These are phyloP conservation scores for Globisporangium lucens DNA, from an alignment of 352 stramenopile genomes.

Conservation along the genomic window DNA sequence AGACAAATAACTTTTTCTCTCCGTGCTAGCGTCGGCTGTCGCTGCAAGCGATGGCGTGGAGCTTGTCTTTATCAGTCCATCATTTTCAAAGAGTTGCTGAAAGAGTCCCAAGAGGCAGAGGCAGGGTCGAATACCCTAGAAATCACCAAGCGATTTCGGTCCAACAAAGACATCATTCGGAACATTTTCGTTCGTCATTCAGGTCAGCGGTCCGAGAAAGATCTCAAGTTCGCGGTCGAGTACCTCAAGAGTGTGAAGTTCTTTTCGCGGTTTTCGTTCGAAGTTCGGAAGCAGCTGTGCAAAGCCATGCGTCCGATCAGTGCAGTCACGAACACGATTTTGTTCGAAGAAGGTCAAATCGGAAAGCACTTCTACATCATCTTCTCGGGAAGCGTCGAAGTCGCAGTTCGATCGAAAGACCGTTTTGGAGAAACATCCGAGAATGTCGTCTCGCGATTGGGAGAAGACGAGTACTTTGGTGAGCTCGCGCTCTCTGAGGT, in stretches of 20 bases:
- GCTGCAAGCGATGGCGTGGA: slow-evolving; percentile 48
- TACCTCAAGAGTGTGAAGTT: slow-evolving; percentile 88
- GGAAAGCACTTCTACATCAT: slow-evolving; percentile 86
- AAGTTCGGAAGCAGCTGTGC: slow-evolving; percentile 83
- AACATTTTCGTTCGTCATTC: slow-evolving; percentile 80
- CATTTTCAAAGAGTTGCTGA: slow-evolving; percentile 64
- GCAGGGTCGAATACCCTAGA: slow-evolving; percentile 45
- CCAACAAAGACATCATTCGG: slow-evolving; percentile 85
- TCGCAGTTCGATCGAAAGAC: slow-evolving; percentile 68
- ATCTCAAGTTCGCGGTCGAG: slow-evolving; percentile 83
- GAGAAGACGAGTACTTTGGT: slow-evolving; percentile 77
- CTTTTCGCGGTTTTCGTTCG: slow-evolving; percentile 82
- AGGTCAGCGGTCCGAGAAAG: slow-evolving; percentile 69
- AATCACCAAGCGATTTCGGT: slow-evolving; percentile 72
- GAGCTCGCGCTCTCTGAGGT: slow-evolving; percentile 70
- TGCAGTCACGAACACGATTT: slow-evolving; percentile 71
- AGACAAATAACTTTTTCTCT: background rate
- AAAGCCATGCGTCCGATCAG: slow-evolving; percentile 79
- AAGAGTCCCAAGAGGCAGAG: slow-evolving; percentile 53
- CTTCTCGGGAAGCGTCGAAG: slow-evolving; percentile 66
- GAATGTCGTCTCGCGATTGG: slow-evolving; percentile 61
- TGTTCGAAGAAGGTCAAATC: slow-evolving; percentile 79
- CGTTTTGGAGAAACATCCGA: slow-evolving; percentile 65
- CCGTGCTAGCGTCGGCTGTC: slow-evolving; percentile 44
- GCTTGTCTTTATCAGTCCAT: slow-evolving; percentile 63